Evolutionary conservation across 2,329 filamentous ascomycete species (phyloP).

Genomic region (Pseudogymnoascus sp.): DNA sequence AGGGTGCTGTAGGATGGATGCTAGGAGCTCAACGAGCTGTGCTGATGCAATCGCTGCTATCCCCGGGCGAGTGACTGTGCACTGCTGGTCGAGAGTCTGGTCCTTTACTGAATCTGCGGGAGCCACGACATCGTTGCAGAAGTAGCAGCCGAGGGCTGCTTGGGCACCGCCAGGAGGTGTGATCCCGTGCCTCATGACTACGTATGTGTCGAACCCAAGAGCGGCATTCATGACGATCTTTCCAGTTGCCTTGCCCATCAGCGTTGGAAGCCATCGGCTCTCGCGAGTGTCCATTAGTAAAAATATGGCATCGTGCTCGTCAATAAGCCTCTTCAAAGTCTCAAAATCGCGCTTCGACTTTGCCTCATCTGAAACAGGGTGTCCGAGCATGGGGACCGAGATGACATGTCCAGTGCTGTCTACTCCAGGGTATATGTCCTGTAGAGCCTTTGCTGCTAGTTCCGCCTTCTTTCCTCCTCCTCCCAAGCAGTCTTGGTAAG

Average conservation of each 20-base stretch:
- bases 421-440: conserved; percentile 83
- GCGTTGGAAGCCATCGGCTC: conserved; percentile 87
- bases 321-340: conserved; percentile 63
- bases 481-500: conserved; percentile 77
- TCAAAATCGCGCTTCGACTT: conserved; percentile 68
- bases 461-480: conserved; percentile 79
- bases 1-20: conserved; percentile 82
- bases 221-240: conserved; percentile 98
- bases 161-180: conserved; percentile 47
- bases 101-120: conserved; percentile 90
- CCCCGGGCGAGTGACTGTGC: conserved; percentile 90
- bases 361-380: conserved; percentile 67
- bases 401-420: conserved; percentile 72
- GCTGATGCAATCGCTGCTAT: conserved; percentile 88
- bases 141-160: conserved; percentile 82
- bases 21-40: conserved; percentile 79
- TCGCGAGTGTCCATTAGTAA: conserved; percentile 96
- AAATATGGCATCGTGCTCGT: conserved; percentile 85
- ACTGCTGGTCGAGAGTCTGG: conserved; percentile 93
- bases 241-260: conserved; percentile 86
- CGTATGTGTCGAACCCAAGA: conserved; percentile 90
- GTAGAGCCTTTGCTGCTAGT: conserved; percentile 70
- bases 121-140: conserved; percentile 95
- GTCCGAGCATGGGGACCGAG: conserved; percentile 90
- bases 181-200: conserved; percentile 91